phyloP scores from a whole-genome alignment of 371 early-diverging fungal species.

The Mortierella sp. region DNA sequence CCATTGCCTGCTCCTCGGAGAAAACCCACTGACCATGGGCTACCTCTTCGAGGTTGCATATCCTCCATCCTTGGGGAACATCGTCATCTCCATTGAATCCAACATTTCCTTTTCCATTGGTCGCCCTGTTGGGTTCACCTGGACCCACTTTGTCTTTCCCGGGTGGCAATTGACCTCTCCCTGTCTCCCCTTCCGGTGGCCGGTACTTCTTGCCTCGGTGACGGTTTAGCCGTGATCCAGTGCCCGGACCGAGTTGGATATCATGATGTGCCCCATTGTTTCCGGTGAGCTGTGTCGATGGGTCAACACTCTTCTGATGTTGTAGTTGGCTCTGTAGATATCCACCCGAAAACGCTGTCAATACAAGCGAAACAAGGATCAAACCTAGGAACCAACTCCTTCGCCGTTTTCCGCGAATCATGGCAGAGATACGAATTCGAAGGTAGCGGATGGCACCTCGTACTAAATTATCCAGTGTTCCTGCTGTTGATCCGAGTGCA shows the following conservation, averaged over 20 bases:
- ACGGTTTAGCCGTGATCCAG: conserved; percentile 22
- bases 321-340: conserved; percentile 36
- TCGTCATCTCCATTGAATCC: no score
- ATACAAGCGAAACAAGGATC: conserved; percentile 27
- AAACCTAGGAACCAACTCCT: conserved; percentile 44
- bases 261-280: not conserved
- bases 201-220: conserved; percentile 20
- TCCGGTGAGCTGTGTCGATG: not conserved
- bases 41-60: conserved; percentile 35
- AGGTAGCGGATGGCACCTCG: not conserved
- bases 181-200: conserved; percentile 3
- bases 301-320: conserved; percentile 10
- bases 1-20: not conserved
- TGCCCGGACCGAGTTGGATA: conserved; percentile 7
- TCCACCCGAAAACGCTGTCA: conserved; percentile 34
- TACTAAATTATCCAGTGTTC: not conserved
- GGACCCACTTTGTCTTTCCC: not conserved
- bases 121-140: not conserved
- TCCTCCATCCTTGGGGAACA: conserved; percentile 2
- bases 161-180: not conserved
- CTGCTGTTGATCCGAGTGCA: conserved; percentile 1
- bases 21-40: conserved; percentile 26
- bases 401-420: conserved; percentile 24
- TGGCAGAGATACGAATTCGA: not conserved
- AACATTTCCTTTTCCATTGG: not conserved